A percentile compares a stretch with the other conserved stretches of the same genome.
These are phyloP conservation scores for Aspergillus sp. DNA, from an alignment of 2,329 filamentous ascomycete genomes.

Conservation along the genomic window DNA sequence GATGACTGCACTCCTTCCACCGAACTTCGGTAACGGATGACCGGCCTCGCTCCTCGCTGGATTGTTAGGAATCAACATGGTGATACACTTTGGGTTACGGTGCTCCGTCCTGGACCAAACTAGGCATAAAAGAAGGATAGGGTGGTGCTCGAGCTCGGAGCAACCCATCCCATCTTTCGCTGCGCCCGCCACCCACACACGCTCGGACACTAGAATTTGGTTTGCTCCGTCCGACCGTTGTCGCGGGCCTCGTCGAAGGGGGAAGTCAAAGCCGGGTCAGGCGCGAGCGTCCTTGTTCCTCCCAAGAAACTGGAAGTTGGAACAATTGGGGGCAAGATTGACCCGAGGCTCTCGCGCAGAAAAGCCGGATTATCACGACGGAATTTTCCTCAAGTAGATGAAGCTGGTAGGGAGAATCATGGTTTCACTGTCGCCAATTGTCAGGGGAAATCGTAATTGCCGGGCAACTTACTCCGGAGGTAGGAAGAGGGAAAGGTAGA, in stretches of 20 bases:
- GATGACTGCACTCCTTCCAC: not conserved
- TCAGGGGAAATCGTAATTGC: slow-evolving; percentile 1
- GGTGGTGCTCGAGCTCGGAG: slow-evolving; percentile 10
- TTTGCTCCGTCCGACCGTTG: slow-evolving; percentile 13
- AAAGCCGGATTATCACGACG: not conserved
- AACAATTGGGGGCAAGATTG: slow-evolving; percentile 11
- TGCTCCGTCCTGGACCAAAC: slow-evolving; percentile 9
- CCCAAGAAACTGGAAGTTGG: not conserved
- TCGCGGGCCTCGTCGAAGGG: slow-evolving; percentile 9
- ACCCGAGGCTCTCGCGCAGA: slow-evolving; percentile 8
- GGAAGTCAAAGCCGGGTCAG: not conserved
- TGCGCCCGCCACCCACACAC: slow-evolving; percentile 9
- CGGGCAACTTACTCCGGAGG: not conserved
- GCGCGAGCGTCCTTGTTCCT: slow-evolving; percentile 1
- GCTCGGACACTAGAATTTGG: slow-evolving; percentile 13
- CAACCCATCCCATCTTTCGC: slow-evolving; percentile 8
- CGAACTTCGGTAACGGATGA: not conserved
- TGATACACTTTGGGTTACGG: slow-evolving; percentile 15
- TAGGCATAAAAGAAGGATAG: slow-evolving; percentile 13
- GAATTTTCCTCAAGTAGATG: not conserved
- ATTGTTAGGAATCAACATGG: slow-evolving; percentile 2
- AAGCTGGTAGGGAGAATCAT: not conserved
- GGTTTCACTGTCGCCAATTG: slow-evolving; percentile 4
- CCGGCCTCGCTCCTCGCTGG: not conserved
- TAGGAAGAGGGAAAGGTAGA: not conserved